Base-by-base conservation (phyloP, 108 stramenopile genomes). In the Nitzschia sp. region DNA sequence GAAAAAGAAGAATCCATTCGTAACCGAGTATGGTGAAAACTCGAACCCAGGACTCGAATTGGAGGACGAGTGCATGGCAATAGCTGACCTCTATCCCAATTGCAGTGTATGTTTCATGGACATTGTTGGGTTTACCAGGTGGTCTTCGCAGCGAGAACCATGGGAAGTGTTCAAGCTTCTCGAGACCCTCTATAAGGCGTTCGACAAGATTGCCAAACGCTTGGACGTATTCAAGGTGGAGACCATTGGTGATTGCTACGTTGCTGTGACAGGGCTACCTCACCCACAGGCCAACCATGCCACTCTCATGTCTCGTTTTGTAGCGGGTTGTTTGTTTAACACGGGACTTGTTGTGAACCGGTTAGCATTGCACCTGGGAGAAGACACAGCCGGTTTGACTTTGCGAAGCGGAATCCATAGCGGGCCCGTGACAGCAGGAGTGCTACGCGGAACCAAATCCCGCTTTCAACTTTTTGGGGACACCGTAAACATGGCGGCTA, bases 241-340 rank as follows among this genome's bases (percentile, higher is more conserved):
- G n/a, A n/a, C n/a, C n/a, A n/a, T n/a, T n/a, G n/a, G n/a, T n/a
- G 69, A 70, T 22, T 70, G 39, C 12, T 70, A 70, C 43, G 11
- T 70, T 14, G 69, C 69, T 17, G 70, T 70, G 26, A 65, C 78
- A 29, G 84, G 84, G 22, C 25, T 86, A 11, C 81, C 84, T 2
- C 59, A 78, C n/a, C 25, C 56, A 29, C 64, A 51, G 39, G 21
- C 24, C 21, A 7, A 65, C 11, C 64, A 65, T 42, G 64, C 64
- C 25, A 41, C 40, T 25, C 25, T 51, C 64, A 65, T 65, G 64
- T 48, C 51, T 6, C 51, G 26, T n/a, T 65, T 65, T 65, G 64
- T 51, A 6, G 17, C 51, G 51, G 64, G 52, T 14, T 65, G 64
- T 38, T 14, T 65, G 21, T 53, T 66, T 10, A 26, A 44, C n/a